Percentiles rank a stretch among this genome's conserved stretches.
phyloP scores from a whole-genome alignment of 805 yeast genomes.

The Schwanniomyces vanrijiae region DNA sequence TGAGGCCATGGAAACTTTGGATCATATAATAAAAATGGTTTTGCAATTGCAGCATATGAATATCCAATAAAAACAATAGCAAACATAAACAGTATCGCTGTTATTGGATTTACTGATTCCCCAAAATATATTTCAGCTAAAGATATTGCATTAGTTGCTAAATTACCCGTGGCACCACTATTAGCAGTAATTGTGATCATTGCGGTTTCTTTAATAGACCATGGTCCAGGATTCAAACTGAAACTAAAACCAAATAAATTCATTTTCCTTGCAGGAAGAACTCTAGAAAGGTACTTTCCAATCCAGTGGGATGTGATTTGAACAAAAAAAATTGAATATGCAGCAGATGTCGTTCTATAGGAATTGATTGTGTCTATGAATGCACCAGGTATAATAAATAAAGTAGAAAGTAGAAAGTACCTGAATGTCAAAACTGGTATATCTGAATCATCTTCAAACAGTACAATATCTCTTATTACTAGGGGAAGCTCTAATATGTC shows the following conservation, averaged over 20 bases:
- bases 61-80: constrained; percentile 49
- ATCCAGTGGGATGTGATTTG: constrained; percentile 45
- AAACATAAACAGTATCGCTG: constrained; percentile 45
- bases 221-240: constrained; percentile 49
- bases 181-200: constrained; percentile 49
- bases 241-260: constrained; percentile 20
- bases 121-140: constrained; percentile 42
- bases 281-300: constrained; percentile 42
- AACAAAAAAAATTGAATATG: constrained; percentile 48
- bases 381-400: constrained; percentile 37
- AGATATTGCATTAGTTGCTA: constrained; percentile 45
- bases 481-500: constrained; percentile 24
- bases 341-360: constrained; percentile 42
- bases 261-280: constrained; percentile 32
- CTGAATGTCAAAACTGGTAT: constrained; percentile 34
- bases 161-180: constrained; percentile 48
- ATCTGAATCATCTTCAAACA: constrained; percentile 30
- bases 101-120: constrained; percentile 27
- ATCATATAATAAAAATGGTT: constrained; percentile 42
- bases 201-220: constrained; percentile 50
- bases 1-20: constrained; percentile 49
- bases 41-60: constrained; percentile 48
- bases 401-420: constrained; percentile 23
- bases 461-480: constrained; percentile 30
- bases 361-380: constrained; percentile 36